phyloP scores from a whole-genome alignment of 345 rosid genomes.

The Gossypioides kirkii region DNA sequence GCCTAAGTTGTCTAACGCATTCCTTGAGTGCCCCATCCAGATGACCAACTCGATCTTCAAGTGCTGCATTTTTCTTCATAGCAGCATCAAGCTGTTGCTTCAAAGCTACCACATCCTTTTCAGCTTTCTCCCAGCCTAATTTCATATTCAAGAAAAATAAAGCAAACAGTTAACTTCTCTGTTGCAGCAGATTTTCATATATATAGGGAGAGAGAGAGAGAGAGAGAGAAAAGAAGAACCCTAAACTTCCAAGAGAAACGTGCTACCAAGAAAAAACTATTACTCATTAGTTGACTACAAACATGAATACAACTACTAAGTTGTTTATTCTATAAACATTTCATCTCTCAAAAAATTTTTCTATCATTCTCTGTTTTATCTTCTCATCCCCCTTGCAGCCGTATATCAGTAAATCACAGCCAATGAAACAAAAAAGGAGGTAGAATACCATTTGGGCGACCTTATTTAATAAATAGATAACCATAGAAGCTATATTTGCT shows the following conservation, averaged over 20 bases:
- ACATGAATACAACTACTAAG: not conserved
- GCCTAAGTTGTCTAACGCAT: constrained; percentile 83
- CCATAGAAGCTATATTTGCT: no score
- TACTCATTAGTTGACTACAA: not conserved
- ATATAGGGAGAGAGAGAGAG: not conserved
- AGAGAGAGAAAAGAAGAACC: not conserved
- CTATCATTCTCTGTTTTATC: no score
- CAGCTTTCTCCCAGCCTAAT: constrained; percentile 98
- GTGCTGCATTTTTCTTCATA: constrained; percentile 36
- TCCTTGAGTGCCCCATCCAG: constrained; percentile 97
- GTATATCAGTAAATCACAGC: no score
- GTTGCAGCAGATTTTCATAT: not conserved
- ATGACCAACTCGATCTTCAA: constrained; percentile 72
- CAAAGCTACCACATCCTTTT: constrained; percentile 57
- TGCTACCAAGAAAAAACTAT: not conserved
- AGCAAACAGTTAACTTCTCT: not conserved
- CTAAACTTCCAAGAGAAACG: not conserved
- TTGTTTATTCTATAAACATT: not conserved
- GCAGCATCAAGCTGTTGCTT: constrained; percentile 75
- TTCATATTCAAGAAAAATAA: constrained; percentile 9
- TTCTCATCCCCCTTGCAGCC: no score
- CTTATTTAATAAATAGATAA: no score
- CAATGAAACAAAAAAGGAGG: no score
- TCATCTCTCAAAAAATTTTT: not conserved
- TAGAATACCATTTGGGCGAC: no score